Evolutionary conservation across 345 rosid species (phyloP), one percentile per base, ranked within the genome.

Genomic region (Durio zibethinus): DNA sequence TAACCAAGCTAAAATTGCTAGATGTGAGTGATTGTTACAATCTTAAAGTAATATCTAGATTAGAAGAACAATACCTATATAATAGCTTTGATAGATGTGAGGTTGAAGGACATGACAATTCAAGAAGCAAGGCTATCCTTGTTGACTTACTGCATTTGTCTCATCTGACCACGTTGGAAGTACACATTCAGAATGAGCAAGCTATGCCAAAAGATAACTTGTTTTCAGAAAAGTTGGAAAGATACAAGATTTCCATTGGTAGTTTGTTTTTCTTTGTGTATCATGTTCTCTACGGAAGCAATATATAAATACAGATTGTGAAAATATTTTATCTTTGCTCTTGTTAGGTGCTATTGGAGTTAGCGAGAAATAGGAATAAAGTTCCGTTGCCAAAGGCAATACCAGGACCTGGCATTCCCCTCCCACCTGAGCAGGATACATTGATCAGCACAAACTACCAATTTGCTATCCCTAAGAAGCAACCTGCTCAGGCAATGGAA

Each of bases 341-440:
- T 35, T 23, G 27, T 42, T 83, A 95, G 97, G 91, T 93, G 20
- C 75, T 93, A 48, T 83, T 92, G 25, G 97, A 93, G 42, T 74
- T 93, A 77, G 94, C 99, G 21, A 87, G 92, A 72, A 93, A 80
- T 77, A 88, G 97, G 85, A 96, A 93, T 88, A 93, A 89, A 81
- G 85, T 90, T 70, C 97, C 97, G 45, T 75, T 96, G 73, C 99
- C 99, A 2, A 96, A 88, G 86, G 72, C 95, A 31, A 83, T 89
- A 31, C 77, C 89, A 25, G 94, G 89, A 62, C 93, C 93, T 0
- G 91, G 93, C 10, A 83, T 93, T 63, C 87, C 97, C 0, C 97
- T 96, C 1, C 99, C 98, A 5, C 95, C 95, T 4, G 97, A 93
- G 42, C 93, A 87, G 64, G 94, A 93, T 80, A 90, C 97, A 2